Evolutionary conservation across 306 rosid species (phyloP).

Genomic region (Corylus americana): DNA sequence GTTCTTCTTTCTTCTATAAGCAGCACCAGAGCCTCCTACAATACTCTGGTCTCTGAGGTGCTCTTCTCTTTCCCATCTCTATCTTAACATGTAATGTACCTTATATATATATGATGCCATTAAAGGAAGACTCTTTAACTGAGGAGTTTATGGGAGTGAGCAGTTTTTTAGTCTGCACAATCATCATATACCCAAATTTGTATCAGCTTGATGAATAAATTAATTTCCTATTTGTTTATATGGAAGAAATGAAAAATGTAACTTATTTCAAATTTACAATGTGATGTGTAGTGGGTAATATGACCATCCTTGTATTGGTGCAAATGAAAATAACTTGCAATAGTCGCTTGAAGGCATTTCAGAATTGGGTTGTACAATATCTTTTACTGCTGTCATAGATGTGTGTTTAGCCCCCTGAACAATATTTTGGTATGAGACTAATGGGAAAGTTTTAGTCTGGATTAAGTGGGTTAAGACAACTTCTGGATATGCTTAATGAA

Average conservation of each 20-base stretch:
- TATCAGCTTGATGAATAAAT: not conserved
- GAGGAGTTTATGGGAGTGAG: not conserved
- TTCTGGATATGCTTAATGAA: too few relatives aligned
- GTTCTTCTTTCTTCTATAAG: constrained; percentile 48
- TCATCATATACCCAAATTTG: not conserved
- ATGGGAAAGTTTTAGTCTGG: not conserved
- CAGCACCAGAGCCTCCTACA: constrained; percentile 55
- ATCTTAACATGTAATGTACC: not conserved
- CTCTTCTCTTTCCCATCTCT: not conserved
- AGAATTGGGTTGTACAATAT: not conserved
- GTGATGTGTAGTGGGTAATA: too few relatives aligned
- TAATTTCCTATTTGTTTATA: not conserved
- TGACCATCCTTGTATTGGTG: too few relatives aligned
- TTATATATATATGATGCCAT: not conserved
- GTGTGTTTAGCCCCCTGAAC: not conserved
- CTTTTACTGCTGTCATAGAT: not conserved
- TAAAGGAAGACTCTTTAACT: not conserved
- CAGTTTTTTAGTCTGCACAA: not conserved
- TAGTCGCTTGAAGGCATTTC: not conserved
- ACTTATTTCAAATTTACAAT: too few relatives aligned
- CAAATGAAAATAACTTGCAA: not conserved
- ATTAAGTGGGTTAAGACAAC: not conserved
- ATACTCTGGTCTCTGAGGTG: constrained; percentile 81
- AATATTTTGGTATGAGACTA: not conserved
- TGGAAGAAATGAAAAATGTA: not conserved